Conservation (phyloP, 139 green algal genomes). For the Chlorella sp. region DNA sequence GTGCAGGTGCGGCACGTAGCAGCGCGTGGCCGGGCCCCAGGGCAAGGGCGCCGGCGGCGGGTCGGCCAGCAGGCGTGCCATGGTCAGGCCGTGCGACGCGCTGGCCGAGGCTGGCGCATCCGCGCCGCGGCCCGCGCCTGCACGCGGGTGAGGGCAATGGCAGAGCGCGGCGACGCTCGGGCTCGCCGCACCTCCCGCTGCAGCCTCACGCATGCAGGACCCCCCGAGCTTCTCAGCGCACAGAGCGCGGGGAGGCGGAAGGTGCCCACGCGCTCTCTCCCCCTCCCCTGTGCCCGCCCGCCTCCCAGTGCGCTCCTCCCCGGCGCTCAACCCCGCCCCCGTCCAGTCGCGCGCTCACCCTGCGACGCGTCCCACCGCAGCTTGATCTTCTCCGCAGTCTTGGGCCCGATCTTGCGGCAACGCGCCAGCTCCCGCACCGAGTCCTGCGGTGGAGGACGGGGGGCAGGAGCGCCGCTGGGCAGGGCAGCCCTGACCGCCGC, state of each 20-base stretch:
- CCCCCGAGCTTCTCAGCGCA: too few relatives aligned
- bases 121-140: too few relatives aligned
- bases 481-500: too few relatives aligned
- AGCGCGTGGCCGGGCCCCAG: conserved; percentile 24
- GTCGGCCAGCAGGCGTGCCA: conserved; percentile 6
- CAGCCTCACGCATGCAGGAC: too few relatives aligned
- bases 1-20: conserved; percentile 36
- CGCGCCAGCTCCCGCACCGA: conserved; percentile 4
- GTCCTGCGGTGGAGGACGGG: not conserved
- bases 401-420: conserved; percentile 40
- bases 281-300: too few relatives aligned
- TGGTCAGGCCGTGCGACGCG: conserved; percentile 8
- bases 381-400: conserved; percentile 53
- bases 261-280: too few relatives aligned
- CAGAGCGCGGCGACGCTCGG: too few relatives aligned
- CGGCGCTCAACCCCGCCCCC: not conserved
- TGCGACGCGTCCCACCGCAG: conserved; percentile 32
- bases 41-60: not conserved
- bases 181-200: too few relatives aligned
- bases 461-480: not conserved
- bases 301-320: not conserved
- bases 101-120: too few relatives aligned
- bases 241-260: too few relatives aligned
- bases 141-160: too few relatives aligned
- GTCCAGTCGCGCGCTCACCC: not conserved